Percentiles rank a stretch among this genome's conserved stretches.
Conservation (phyloP, 1,284 basidiomycete genomes). For the Ceratobasidium sp. region DNA sequence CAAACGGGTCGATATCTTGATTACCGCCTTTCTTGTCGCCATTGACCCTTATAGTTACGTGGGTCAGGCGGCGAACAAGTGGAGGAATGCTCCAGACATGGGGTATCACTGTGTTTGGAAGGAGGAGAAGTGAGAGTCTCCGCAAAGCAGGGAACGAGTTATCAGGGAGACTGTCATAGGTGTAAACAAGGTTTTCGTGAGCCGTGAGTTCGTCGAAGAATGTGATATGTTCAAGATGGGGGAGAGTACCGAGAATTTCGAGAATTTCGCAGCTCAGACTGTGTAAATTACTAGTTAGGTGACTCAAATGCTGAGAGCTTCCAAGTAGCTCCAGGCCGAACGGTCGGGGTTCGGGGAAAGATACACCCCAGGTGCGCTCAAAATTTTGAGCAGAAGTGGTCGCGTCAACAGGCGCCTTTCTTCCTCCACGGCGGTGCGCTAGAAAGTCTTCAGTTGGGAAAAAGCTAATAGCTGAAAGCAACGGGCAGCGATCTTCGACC, state of each 20-base stretch:
- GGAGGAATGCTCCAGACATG: conserved; percentile 19
- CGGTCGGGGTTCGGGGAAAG: conserved; percentile 89
- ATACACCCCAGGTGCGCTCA: background rate
- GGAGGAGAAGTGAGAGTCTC: conserved; percentile 1
- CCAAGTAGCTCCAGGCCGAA: conserved; percentile 87
- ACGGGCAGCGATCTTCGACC: background rate
- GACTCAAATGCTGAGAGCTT: conserved; percentile 56
- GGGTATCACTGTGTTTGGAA: background rate
- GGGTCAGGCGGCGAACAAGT: conserved; percentile 1
- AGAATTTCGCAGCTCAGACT: background rate
- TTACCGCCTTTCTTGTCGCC: too few relatives aligned
- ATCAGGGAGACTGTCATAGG: background rate
- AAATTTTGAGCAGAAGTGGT: conserved; percentile 2
- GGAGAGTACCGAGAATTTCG: background rate
- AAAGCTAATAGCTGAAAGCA: conserved; percentile 2
- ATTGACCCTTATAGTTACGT: background rate
- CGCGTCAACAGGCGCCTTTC: background rate
- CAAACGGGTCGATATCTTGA: too few relatives aligned
- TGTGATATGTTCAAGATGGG: conserved; percentile 1
- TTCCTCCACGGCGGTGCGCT: background rate
- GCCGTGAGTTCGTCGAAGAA: background rate
- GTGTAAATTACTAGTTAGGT: background rate
- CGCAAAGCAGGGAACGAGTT: background rate
- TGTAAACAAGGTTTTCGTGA: conserved; percentile 7
- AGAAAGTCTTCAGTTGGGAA: conserved; percentile 14